Evolutionary conservation across 2,329 filamentous ascomycete genomes (phyloP), one percentile per base, ranked within the genome.

Genomic region (Lasiodiplodia sp.): DNA sequence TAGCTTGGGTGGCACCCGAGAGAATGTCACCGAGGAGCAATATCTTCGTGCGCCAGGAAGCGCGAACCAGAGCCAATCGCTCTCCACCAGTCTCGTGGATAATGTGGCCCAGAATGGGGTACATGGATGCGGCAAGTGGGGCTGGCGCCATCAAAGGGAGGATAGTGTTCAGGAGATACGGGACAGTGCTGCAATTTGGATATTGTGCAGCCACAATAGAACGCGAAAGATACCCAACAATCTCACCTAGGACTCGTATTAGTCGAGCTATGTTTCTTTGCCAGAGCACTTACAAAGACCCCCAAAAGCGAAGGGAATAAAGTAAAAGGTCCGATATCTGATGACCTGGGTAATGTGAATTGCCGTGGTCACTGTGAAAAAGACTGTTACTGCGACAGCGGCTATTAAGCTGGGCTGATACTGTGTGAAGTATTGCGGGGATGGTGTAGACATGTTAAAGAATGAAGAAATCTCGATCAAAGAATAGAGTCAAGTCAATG

Each of bases 301-400:
- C 23, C 85, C 85, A n/a, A 87, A 74, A 4, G 83, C 71, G 56
- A 87, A 83, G 0, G 86, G 83, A 2, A 84, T 82, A 71, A 86
- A 83, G 73, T 84, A 87, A 82, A 83, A 86, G 1, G 82, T 82
- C 40, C 79, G 76, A 2, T 77, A 77, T 18, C 72, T 73, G 31
- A 81, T 28, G 25, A 85, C 70, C 49, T 81, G 78, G 44, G 73
- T 78, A 21, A 73, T 58, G 68, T 86, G 84, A 0, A 78, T 57
- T 1, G 73, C 28, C 0, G 82, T 77, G n/a, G 70, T 56, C 8
- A 73, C 8, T 25, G 69, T 60, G 71, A 78, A 78, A 37, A 75
- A 69, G 25, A 78, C 63, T 60, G 71, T 65, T 69, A 77, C 86
- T 5, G 84, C 75, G 21, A 83, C 73, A 1, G 84, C 86, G 0